Evolutionary conservation across 495 filamentous ascomycete genomes (phyloP).

Genomic region (Penicillium nucicola): DNA sequence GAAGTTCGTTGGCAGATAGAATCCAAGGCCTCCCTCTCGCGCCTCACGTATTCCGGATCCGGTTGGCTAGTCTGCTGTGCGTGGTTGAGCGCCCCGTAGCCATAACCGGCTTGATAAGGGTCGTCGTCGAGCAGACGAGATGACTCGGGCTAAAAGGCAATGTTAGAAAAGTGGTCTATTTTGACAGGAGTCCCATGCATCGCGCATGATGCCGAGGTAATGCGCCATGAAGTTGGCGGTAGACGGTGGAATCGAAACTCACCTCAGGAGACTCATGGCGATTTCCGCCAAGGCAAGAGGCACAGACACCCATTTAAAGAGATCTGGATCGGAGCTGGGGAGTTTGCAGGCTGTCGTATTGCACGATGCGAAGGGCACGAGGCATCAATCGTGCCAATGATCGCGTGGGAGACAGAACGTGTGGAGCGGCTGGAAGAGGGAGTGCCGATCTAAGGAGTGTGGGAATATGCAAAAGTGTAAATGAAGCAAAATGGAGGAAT

Average conservation of each 20-base stretch:
- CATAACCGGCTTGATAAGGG: conserved; percentile 48
- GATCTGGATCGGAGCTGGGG: conserved; percentile 1
- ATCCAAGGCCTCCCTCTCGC: conserved; percentile 50
- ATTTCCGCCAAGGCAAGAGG: conserved; percentile 48
- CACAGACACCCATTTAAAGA: conserved; percentile 48
- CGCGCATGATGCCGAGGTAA: conserved; percentile 15
- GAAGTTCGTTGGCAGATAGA: conserved; percentile 53
- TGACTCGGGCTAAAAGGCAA: conserved; percentile 39
- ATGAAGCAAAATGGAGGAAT: conserved; percentile 3
- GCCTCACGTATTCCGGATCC: conserved; percentile 47
- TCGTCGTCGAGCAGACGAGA: conserved; percentile 52
- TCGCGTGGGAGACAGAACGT: conserved; percentile 14
- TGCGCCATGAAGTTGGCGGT: conserved; percentile 13
- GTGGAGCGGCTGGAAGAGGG: neutral
- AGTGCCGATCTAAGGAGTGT: conserved; percentile 16
- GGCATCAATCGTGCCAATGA: conserved; percentile 25
- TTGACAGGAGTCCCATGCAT: conserved; percentile 4
- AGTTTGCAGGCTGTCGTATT: conserved; percentile 1
- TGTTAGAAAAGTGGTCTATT: conserved; percentile 21
- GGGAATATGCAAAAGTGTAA: conserved; percentile 8
- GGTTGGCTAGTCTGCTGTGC: conserved; percentile 40
- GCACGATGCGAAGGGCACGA: conserved; percentile 25
- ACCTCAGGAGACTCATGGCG: conserved; percentile 47
- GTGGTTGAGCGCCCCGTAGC: conserved; percentile 42
- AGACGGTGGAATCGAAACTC: conserved; percentile 18